phyloP scores from a whole-genome alignment of 176 grass and related monocot species.

The Bolboschoenus planiculmis region DNA sequence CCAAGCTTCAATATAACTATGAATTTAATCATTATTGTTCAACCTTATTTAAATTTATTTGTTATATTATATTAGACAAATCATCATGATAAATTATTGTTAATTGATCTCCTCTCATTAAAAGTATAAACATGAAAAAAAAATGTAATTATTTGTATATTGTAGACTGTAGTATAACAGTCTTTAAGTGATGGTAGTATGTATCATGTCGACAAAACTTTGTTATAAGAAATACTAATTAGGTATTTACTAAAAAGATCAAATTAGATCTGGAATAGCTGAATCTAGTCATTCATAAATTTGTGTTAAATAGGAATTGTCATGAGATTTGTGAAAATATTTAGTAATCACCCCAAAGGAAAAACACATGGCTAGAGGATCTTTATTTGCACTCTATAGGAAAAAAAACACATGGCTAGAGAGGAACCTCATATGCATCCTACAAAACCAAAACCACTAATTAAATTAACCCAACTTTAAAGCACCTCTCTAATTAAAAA shows the following conservation, averaged over 20 bases:
- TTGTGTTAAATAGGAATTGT: background rate
- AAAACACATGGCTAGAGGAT: background rate
- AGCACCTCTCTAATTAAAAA: too few species aligned
- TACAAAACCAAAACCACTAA: background rate
- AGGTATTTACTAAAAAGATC: background rate
- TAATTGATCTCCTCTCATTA: background rate
- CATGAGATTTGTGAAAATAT: background rate
- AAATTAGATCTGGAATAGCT: background rate
- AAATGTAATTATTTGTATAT: too few species aligned
- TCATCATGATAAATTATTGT: background rate
- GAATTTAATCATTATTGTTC: background rate
- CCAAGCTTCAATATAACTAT: too few species aligned
- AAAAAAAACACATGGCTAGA: slow-evolving; percentile 21
- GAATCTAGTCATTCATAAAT: background rate
- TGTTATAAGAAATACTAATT: background rate
- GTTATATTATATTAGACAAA: background rate
- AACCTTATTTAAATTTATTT: background rate
- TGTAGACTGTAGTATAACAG: background rate
- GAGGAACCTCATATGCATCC: background rate
- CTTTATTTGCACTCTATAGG: background rate
- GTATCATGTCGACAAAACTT: background rate
- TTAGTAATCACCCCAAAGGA: background rate
- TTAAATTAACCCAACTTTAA: background rate
- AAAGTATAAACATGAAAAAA: background rate
- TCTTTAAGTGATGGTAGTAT: background rate